phyloP scores from a whole-genome alignment of 2,329 filamentous ascomycete genomes.

The Fusarium redolens region DNA sequence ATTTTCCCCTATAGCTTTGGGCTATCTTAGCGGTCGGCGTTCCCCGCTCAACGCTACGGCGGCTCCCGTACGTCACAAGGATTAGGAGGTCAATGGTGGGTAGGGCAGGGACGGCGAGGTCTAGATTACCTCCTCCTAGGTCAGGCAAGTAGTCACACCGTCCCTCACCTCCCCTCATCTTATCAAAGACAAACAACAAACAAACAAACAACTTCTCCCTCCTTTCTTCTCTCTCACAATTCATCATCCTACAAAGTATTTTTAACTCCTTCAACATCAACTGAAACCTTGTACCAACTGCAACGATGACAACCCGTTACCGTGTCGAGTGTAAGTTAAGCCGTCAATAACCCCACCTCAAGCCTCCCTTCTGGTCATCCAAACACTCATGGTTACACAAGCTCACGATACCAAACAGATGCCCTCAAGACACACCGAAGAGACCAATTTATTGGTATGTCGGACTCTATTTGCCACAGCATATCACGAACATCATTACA shows the following conservation, averaged over 20 bases:
- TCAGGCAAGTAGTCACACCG: slow-evolving; percentile 38
- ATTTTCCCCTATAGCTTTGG: slow-evolving; percentile 28
- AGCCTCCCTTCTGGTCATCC: neutral
- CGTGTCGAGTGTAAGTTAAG: slow-evolving; percentile 74
- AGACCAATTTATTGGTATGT: slow-evolving; percentile 84
- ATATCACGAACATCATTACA: neutral
- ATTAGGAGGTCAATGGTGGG: slow-evolving; percentile 15
- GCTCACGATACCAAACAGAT: slow-evolving; percentile 56
- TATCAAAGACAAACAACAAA: slow-evolving; percentile 7
- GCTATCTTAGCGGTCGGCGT: slow-evolving; percentile 34
- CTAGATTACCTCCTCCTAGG: slow-evolving; percentile 12
- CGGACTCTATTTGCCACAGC: neutral
- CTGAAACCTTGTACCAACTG: neutral
- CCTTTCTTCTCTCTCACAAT: neutral
- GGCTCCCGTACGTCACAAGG: slow-evolving; percentile 38
- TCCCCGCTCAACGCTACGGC: slow-evolving; percentile 40
- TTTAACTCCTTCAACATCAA: neutral
- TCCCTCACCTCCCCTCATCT: slow-evolving; percentile 25
- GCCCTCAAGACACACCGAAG: slow-evolving; percentile 84
- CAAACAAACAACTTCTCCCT: neutral
- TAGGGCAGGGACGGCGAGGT: neutral
- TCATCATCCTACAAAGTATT: neutral
- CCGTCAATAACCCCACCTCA: slow-evolving; percentile 5
- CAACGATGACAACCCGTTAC: slow-evolving; percentile 70
- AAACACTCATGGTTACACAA: slow-evolving; percentile 18